phyloP scores from a whole-genome alignment of 768 basidiomycete genomes.

The Boletus rubroflammeus region DNA sequence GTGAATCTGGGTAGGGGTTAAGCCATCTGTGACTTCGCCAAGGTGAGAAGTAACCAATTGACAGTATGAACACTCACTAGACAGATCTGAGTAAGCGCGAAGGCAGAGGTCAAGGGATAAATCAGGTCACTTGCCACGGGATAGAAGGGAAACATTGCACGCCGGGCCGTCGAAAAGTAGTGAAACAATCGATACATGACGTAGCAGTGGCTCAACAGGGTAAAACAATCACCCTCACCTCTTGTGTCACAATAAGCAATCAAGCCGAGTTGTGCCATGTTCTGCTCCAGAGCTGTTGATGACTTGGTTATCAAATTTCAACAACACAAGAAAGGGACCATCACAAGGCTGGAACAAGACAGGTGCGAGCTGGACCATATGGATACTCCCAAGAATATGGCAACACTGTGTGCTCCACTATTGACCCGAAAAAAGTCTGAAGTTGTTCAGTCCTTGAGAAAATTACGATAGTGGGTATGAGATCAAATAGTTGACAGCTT shows the following conservation, averaged over 20 bases:
- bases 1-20: not conserved
- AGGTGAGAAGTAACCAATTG: not conserved
- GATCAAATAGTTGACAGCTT: not conserved
- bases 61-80: too few relatives aligned
- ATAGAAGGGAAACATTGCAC: not conserved
- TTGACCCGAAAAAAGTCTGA: not conserved
- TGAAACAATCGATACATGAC: not conserved
- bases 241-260: not conserved
- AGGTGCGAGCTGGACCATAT: not conserved
- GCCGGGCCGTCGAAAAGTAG: not conserved
- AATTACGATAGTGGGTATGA: not conserved
- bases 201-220: too few relatives aligned
- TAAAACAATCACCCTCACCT: not conserved
- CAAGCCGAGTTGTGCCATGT: not conserved
- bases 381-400: not conserved
- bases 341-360: not conserved
- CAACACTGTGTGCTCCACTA: not conserved
- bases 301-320: too few relatives aligned
- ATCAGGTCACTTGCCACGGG: not conserved
- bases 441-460: not conserved
- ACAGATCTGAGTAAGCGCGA: not conserved
- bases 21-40: not conserved
- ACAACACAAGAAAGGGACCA: not conserved
- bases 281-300: not conserved
- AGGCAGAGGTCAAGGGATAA: not conserved